A percentile compares a stretch with the other conserved stretches of the same genome.
phyloP scores from a whole-genome alignment of 768 basidiomycete species.

The Mycena latifolia region DNA sequence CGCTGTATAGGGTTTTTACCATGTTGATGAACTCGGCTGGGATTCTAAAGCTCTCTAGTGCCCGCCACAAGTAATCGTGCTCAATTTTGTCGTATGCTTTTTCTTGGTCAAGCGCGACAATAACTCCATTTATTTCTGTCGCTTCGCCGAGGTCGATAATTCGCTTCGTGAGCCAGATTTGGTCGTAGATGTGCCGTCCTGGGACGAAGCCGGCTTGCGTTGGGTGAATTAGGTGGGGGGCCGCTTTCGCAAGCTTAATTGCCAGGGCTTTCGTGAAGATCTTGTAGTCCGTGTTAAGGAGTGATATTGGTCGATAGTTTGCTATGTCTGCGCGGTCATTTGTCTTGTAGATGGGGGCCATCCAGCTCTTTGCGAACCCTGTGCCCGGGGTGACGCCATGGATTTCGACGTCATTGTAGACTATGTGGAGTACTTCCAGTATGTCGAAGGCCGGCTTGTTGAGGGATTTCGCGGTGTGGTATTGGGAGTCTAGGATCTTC shows the following conservation, averaged over 20 bases:
- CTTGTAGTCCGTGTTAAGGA: constrained; percentile 1
- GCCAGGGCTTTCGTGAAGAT: constrained; percentile 7
- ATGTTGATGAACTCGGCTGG: neutral
- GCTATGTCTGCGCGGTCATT: neutral
- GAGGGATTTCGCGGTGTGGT: neutral
- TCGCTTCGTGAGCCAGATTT: no score
- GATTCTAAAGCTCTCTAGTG: neutral
- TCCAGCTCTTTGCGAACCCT: neutral
- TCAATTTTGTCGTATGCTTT: no score
- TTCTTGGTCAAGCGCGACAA: no score
- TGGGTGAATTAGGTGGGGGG: constrained; percentile 3
- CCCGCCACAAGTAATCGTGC: constrained; percentile 30
- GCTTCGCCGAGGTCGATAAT: no score
- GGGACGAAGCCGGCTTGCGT: constrained; percentile 39
- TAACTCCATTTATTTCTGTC: no score
- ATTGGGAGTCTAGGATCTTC: neutral
- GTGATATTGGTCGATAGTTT: constrained; percentile 1
- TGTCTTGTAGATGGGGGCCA: constrained; percentile 5
- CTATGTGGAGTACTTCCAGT: neutral
- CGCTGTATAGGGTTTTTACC: no score
- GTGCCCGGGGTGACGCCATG: neutral
- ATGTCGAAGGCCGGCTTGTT: neutral
- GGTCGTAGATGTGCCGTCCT: no score
- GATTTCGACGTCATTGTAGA: neutral
- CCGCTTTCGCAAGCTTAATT: neutral